phyloP scores from a whole-genome alignment of 345 rosid species.

The Rhizophora apiculata region DNA sequence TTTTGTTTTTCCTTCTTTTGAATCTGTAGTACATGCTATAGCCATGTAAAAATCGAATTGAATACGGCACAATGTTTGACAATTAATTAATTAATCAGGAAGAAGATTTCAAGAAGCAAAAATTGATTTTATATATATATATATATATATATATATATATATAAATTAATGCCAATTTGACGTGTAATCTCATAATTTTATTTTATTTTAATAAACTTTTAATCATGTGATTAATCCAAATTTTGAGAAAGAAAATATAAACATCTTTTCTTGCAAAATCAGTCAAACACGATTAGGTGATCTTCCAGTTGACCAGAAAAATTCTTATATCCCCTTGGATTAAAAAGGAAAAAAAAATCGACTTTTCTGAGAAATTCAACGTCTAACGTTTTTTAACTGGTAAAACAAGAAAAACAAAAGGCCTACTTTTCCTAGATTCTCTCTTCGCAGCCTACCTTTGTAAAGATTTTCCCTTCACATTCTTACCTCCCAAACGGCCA shows the following conservation, averaged over 20 bases:
- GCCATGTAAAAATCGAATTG: too few species aligned
- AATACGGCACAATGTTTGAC: too few species aligned
- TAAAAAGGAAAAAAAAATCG: too few species aligned
- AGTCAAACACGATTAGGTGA: neutral
- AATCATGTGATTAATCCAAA: neutral
- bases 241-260: neutral
- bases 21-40: too few species aligned
- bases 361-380: neutral
- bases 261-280: neutral
- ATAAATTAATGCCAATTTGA: too few species aligned
- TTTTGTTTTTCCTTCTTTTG: too few species aligned
- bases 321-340: too few species aligned
- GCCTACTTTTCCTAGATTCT: neutral
- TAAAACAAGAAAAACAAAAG: neutral
- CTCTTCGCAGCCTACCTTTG: neutral
- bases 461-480: neutral
- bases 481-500: constrained; percentile 1
- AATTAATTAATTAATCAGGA: too few species aligned
- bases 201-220: neutral
- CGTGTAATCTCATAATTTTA: neutral
- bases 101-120: too few species aligned
- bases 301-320: neutral
- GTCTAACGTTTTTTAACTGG: neutral
- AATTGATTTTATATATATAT: too few species aligned
- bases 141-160: too few species aligned